These are phyloP conservation scores for Dujonia santamariae DNA, from an alignment of 1,139 yeast species.

Conservation along the genomic window DNA sequence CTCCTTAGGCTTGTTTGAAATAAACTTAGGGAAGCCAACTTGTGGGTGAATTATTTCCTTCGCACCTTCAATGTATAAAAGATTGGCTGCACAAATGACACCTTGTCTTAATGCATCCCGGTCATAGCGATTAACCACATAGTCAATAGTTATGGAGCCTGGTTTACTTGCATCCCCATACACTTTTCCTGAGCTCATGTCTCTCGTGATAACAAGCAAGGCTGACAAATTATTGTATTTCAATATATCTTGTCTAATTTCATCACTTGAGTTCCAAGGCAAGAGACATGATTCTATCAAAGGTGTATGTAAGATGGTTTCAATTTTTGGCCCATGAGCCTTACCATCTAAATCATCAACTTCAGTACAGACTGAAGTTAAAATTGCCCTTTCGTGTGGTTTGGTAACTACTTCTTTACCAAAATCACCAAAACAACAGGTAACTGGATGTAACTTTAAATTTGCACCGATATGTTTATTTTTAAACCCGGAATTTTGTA, in stretches of 20 bases:
- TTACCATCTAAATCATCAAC: constrained; percentile 53
- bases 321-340: constrained; percentile 57
- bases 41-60: constrained; percentile 41
- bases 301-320: constrained; percentile 50
- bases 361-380: constrained; percentile 51
- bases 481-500: constrained; percentile 51
- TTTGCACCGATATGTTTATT: constrained; percentile 54
- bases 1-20: constrained; percentile 35
- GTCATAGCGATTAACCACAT: constrained; percentile 42
- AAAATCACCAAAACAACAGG: constrained; percentile 42
- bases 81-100: constrained; percentile 41
- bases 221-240: constrained; percentile 41
- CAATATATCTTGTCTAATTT: constrained; percentile 31
- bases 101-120: constrained; percentile 40
- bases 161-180: constrained; percentile 34
- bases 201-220: constrained; percentile 49
- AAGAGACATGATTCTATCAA: constrained; percentile 32
- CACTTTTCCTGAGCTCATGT: constrained; percentile 43
- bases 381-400: constrained; percentile 43
- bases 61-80: constrained; percentile 53
- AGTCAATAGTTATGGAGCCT: constrained; percentile 36
- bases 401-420: constrained; percentile 31
- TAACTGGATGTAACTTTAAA: constrained; percentile 54
- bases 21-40: constrained; percentile 37
- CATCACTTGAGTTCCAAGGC: constrained; percentile 45